Evolutionary conservation across 2,329 filamentous ascomycete genomes (phyloP), one percentile per base, ranked within the genome.

Genomic region (Colletotrichum karsti): DNA sequence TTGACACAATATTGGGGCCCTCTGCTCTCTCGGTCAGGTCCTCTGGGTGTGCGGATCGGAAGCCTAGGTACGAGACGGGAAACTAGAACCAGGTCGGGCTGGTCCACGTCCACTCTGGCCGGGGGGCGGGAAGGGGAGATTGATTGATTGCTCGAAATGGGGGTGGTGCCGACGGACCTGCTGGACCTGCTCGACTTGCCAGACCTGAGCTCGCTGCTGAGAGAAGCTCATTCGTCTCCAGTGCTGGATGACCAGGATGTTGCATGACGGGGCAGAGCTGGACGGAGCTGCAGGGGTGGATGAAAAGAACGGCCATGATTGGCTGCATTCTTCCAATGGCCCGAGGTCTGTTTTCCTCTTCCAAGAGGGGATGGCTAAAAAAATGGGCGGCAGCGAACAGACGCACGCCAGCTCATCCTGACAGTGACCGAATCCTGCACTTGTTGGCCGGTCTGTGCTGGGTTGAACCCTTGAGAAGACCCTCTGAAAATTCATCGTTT

Each of bases 251-350:
- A 59, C 65, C 39, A 39, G 65, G 65, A 65, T 68, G 30, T 54
- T 59, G 61, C 61, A 54, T 48, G 53, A 59, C 22, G 48, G 60
- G 46, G 39, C 53, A 65, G 63, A 59, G 65, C 61, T 65, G 54
- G 39, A 54, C 37, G 54, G 39, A 68, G 65, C 65, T 65, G 54
- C 65, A 68, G 61, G 65, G 65, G 46, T 65, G 53, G n/a, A n/a
- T 55, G 15, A 13, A 22, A 65, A 15, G 3, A n/a, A 4, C 37
- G 20, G 20, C 18, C 13, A 3, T 59, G 53, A 65, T 68, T 68
- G 65, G 64, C 18, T 37, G 12, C 15, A 13, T 4, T 9, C 26
- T 15, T 8, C 18, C 37, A 53, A 37, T 59, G 64, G 60, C 46
- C 64, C 60, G 60, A 64, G 64, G 57, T 63, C 26, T 56, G 58